Percentiles rank a stretch among this genome's conserved stretches.
phyloP scores from a whole-genome alignment of 495 filamentous ascomycete species.

The Mytilinidion resinicola region DNA sequence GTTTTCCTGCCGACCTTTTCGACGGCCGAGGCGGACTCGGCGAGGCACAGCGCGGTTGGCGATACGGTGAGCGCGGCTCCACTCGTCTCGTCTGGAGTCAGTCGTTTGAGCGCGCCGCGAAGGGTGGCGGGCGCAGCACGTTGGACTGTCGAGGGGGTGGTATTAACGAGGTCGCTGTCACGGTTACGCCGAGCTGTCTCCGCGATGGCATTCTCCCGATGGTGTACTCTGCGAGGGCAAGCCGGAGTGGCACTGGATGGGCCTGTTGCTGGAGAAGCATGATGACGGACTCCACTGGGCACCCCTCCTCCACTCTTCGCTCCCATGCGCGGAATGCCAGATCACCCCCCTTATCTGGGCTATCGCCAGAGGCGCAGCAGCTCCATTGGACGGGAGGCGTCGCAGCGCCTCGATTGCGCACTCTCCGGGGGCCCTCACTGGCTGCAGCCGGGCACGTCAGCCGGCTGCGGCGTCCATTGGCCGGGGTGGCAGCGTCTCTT shows the following conservation, averaged over 20 bases:
- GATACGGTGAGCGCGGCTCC: not conserved
- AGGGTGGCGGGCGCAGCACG: not conserved
- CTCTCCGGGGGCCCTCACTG: not conserved
- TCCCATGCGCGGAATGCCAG: not conserved
- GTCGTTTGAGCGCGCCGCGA: not conserved
- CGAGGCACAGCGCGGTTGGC: conserved; percentile 12
- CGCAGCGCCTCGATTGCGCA: not conserved
- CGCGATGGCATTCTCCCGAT: not conserved
- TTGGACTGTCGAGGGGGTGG: no score
- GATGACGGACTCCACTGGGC: no score
- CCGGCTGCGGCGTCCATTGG: not conserved
- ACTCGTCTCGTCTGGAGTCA: not conserved
- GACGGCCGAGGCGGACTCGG: conserved; percentile 11
- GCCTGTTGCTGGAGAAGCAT: not conserved
- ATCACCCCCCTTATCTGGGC: not conserved
- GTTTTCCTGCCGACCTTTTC: no score
- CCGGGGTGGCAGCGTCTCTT: not conserved
- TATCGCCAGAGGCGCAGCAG: conserved; percentile 1
- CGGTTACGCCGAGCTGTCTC: not conserved
- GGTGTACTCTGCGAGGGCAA: not conserved
- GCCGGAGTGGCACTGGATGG: not conserved
- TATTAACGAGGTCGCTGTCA: no score
- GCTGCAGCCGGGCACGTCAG: no score
- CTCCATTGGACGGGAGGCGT: not conserved
- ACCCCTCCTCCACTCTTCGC: no score